Evolutionary conservation across 1,284 basidiomycete genomes (phyloP), one percentile per base, ranked within the genome.

Genomic region (Rhodotorula sp.): DNA sequence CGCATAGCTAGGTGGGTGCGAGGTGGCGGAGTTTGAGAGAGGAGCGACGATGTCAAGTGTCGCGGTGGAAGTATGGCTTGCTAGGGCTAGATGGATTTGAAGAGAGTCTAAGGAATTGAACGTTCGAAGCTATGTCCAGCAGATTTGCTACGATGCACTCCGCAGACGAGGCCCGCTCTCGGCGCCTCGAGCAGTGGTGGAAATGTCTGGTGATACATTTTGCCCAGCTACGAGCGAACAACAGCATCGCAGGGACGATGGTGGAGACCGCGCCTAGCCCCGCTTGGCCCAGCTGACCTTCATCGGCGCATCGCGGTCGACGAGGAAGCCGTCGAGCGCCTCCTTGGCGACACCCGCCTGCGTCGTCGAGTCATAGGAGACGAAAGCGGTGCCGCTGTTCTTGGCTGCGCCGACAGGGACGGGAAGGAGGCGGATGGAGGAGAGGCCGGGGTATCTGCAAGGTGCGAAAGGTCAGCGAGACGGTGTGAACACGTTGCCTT

Each of bases 221-320:
- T 51, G 28, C 10, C 53, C 28, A 26, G 28, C 24, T 28, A 28
- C 44, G 34, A 46, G 26, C 13, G 48, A 44, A 26, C 58, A 37
- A 64, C 62, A 63, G 22, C 20, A 51, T 28, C 10, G 11, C 50
- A 51, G 24, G 50, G 26, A 31, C 44, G 10, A 4, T 37, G 10
- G 30, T 34, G 20, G 18, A 13, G 15, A 7, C 18, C 13, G 37
- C 46, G 7, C 26, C 60, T 54, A 70, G 20, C 44, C 67, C 40
- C 62, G 20, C 60, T 63, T 48, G 13, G 70, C 70, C 40, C 37
- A 76, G 11, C 31, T 53, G 9, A 92, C 89, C 63, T 84, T 84
- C 89, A 92, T 91, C 70, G 85, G 81, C 87, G 89, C 90, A 55
- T 86, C 89, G 76, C 89, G 88, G 82, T 91, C 90, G 70, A 93